These are phyloP conservation scores for Crithidia mellificae DNA, from an alignment of 208 protist species.

Conservation along the genomic window DNA sequence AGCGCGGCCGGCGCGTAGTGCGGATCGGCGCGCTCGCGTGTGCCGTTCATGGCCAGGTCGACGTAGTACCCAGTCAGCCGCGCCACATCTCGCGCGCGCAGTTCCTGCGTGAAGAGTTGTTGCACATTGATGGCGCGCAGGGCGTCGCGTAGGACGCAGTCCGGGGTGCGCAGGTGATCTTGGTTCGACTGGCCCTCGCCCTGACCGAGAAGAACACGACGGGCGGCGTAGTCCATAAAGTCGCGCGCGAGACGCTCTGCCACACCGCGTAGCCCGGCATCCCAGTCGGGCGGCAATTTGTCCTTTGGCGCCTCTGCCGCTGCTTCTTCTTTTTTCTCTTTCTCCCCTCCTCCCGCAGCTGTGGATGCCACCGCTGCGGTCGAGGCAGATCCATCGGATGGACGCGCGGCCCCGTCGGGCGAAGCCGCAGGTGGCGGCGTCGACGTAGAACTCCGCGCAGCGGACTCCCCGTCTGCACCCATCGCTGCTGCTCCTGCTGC, in stretches of 20 bases:
- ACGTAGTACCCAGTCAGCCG: conserved; percentile 29
- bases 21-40: conserved; percentile 27
- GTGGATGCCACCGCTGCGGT: no score
- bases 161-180: conserved; percentile 23
- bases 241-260: conserved; percentile 59
- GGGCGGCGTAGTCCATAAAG: conserved; percentile 37
- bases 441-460: neutral
- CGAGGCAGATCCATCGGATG: no score
- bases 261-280: conserved; percentile 41
- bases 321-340: neutral
- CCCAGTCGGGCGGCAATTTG: conserved; percentile 45
- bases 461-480: neutral
- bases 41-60: conserved; percentile 30
- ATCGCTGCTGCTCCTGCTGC: neutral
- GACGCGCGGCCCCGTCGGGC: neutral
- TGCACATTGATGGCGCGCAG: conserved; percentile 8
- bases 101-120: conserved; percentile 22
- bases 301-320: neutral
- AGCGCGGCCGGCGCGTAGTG: conserved; percentile 21
- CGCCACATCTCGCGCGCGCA: conserved; percentile 26
- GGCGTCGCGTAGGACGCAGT: conserved; percentile 16
- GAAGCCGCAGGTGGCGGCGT: neutral
- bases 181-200: conserved; percentile 29
- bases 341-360: neutral
- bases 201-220: conserved; percentile 21